phyloP scores from a whole-genome alignment of 495 filamentous ascomycete species.

The Trichocladium antarcticum region DNA sequence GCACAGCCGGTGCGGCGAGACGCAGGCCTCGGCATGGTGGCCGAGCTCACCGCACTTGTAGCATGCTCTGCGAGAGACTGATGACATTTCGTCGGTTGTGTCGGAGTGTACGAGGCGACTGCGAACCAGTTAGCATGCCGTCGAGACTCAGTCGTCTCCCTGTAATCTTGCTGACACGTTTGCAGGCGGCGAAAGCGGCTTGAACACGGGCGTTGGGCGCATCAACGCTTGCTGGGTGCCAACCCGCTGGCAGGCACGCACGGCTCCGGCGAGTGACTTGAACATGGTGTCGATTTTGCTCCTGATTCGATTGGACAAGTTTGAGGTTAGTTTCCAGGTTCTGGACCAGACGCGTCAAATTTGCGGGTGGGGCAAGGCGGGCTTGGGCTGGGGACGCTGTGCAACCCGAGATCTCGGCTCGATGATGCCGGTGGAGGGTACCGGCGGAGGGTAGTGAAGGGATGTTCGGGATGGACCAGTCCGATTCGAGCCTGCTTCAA shows the following conservation, averaged over 20 bases:
- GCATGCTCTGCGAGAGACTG: constrained; percentile 92
- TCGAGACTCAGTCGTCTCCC: neutral
- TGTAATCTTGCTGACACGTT: constrained; percentile 2
- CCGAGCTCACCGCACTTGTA: constrained; percentile 99
- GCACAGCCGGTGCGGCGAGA: constrained; percentile 91
- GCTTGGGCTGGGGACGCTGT: neutral
- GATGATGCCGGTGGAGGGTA: neutral
- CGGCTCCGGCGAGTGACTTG: neutral
- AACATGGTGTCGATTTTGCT: neutral
- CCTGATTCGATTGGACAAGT: neutral
- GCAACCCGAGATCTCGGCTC: constrained; percentile 1
- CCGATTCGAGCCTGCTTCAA: neutral
- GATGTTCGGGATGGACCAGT: neutral
- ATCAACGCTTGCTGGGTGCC: neutral
- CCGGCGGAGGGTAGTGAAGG: neutral
- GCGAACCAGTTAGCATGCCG: constrained; percentile 1
- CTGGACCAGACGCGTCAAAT: neutral
- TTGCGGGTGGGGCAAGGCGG: neutral
- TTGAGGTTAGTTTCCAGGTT: neutral
- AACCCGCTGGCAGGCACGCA: neutral
- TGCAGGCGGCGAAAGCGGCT: neutral
- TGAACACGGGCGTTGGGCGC: neutral
- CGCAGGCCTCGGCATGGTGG: constrained; percentile 97
- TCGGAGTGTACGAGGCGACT: neutral
- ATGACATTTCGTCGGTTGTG: constrained; percentile 56